Base-by-base conservation (phyloP, 2,329 filamentous ascomycete species). In the Xylariaceae sp. region DNA sequence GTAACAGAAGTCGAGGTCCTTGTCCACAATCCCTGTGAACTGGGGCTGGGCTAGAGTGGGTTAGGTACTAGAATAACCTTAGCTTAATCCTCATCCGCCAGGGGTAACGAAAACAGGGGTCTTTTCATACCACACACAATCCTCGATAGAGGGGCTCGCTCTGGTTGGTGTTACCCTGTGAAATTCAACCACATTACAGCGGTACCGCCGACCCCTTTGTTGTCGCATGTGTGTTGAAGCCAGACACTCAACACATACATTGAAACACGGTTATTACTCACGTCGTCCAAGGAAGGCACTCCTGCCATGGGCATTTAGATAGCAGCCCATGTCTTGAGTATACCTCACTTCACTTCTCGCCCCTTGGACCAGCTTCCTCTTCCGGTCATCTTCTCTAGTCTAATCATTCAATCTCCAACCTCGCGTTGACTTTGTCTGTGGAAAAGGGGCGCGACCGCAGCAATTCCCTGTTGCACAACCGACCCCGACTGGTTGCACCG, bases 261-360 rank as follows among this genome's bases (percentile, higher is more conserved):
- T 43, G 43, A 43, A 46, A 43, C 43, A 43, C n/a, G 17, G 27
- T 34, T 28, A 33, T 24, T 16, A 31, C 29, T 24, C 27, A 38
- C n/a, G n/a, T n/a, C n/a, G n/a, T n/a, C n/a, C n/a, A 23, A n/a
- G 24, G 31, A 13, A 28, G 31, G 27, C 34, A 30, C 29, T 11
- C n/a, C 32, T 26, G 35, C 11, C 41, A 50, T 50, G 49, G 46
- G 32, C 32, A 44, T 51, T 52, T n/a, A n/a, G n/a, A n/a, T 52
- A 59, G 56, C 55, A 59, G 59, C 59, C 59, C 59, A 65, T 67
- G 65, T 66, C 62, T 67, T 58, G 40, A 39, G 24, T 40, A 5
- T 14, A 21, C 35, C 41, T 34, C 43, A 34, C 18, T 12, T n/a
- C 26, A 8, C 19, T 8, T 21, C 19, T 18, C 8, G 4, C 28